Percentiles rank a stretch among this genome's conserved stretches.
Evolutionary conservation across 306 rosid genomes (phyloP).

Genomic region (Mimosa pudica): DNA sequence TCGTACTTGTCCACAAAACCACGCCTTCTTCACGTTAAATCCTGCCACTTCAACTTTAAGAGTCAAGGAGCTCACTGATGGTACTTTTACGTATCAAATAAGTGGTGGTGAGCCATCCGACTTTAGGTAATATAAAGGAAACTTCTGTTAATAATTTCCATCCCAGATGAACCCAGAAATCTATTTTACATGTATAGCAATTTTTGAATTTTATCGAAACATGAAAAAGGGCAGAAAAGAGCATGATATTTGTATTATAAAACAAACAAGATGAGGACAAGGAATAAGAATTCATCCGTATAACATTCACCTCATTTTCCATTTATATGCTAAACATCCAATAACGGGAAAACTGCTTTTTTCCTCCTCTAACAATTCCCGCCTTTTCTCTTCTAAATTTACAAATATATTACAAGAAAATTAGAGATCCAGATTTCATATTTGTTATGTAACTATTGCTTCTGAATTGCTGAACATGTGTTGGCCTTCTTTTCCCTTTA

Average conservation of each 20-base stretch:
- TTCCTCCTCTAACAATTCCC: neutral
- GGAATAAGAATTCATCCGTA: neutral
- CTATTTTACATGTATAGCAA: neutral
- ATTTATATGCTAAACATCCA: neutral
- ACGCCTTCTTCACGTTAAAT: neutral
- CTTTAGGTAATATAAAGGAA: neutral
- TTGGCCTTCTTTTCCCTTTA: conserved; percentile 18
- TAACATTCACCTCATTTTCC: neutral
- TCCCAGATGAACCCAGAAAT: neutral
- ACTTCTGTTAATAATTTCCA: neutral
- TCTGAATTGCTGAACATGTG: conserved; percentile 26
- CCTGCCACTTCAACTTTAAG: neutral
- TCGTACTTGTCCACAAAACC: neutral
- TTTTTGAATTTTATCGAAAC: neutral
- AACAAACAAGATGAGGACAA: neutral
- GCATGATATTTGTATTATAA: neutral
- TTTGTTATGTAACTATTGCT: conserved; percentile 29
- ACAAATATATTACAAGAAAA: neutral
- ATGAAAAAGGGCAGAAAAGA: neutral
- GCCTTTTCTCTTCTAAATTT: neutral
- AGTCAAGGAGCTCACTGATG: neutral
- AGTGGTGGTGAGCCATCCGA: neutral
- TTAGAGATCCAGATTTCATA: neutral
- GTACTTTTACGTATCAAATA: neutral
- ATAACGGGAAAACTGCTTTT: too few species aligned